phyloP scores from a whole-genome alignment of 2,329 filamentous ascomycete genomes.

The Beauveria medogensis region DNA sequence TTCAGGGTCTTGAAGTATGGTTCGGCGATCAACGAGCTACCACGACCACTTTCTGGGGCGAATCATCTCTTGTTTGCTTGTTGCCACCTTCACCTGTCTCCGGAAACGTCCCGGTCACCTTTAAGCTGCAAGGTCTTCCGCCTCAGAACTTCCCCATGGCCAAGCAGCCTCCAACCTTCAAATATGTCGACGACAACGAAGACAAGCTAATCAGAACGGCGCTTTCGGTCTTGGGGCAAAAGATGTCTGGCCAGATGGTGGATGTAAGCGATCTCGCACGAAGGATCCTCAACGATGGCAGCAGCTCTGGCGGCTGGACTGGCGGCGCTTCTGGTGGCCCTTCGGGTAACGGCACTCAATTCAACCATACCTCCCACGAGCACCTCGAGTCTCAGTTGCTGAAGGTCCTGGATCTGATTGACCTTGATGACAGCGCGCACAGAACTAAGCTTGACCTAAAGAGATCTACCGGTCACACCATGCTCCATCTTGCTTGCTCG shows the following conservation, averaged over 20 bases:
- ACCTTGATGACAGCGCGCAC: slow-evolving; percentile 65
- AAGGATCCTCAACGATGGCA: slow-evolving; percentile 46
- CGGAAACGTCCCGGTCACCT: slow-evolving; percentile 63
- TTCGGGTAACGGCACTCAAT: slow-evolving; percentile 36
- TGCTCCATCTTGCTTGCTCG: slow-evolving; percentile 72
- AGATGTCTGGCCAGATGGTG: slow-evolving; percentile 55
- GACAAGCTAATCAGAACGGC: slow-evolving; percentile 61
- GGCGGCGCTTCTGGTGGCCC: slow-evolving; percentile 29
- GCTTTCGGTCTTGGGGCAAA: slow-evolving; percentile 54
- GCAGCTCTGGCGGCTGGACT: slow-evolving; percentile 36
- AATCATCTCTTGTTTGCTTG: slow-evolving; percentile 70
- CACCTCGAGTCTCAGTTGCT: slow-evolving; percentile 63
- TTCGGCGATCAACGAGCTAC: slow-evolving; percentile 62
- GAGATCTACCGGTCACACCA: slow-evolving; percentile 62
- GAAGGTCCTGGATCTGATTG: slow-evolving; percentile 68
- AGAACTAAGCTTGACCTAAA: slow-evolving; percentile 59
- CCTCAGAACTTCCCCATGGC: slow-evolving; percentile 27
- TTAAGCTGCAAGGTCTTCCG: slow-evolving; percentile 45
- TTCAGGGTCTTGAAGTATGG: slow-evolving; percentile 68
- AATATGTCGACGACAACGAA: slow-evolving; percentile 65
- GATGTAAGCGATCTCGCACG: slow-evolving; percentile 55
- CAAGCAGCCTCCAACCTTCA: slow-evolving; percentile 50
- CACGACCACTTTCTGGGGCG: slow-evolving; percentile 73
- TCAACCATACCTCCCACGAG: slow-evolving; percentile 33
- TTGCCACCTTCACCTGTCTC: slow-evolving; percentile 62